These are phyloP conservation scores for Pestalotiopsis sp. DNA, from an alignment of 2,329 filamentous ascomycete species.

Conservation along the genomic window DNA sequence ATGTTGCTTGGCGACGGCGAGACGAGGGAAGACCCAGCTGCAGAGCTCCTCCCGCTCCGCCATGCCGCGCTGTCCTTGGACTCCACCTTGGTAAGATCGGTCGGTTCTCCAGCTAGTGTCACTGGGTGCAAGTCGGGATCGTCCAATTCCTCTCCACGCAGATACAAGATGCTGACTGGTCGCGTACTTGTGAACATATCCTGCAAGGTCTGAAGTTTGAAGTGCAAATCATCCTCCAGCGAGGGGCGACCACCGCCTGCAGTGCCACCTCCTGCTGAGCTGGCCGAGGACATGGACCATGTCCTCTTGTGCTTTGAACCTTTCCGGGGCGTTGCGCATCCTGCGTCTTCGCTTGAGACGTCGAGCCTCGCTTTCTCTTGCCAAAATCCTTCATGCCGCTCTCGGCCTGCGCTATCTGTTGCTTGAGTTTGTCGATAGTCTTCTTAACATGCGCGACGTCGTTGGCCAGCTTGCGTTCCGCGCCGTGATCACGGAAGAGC, in stretches of 20 bases:
- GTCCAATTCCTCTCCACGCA: constrained; percentile 76
- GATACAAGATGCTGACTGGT: constrained; percentile 76
- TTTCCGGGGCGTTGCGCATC: constrained; percentile 72
- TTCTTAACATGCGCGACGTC: constrained; percentile 95
- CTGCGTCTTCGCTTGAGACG: constrained; percentile 44
- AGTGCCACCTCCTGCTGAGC: constrained; percentile 55
- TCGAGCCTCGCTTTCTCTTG: constrained; percentile 62
- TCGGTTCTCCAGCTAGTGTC: constrained; percentile 67
- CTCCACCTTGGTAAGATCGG: constrained; percentile 59
- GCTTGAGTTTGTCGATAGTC: constrained; percentile 92
- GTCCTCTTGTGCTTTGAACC: constrained; percentile 84
- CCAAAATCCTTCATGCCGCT: constrained; percentile 68
- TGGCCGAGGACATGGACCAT: constrained; percentile 89
- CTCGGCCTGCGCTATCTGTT: constrained; percentile 82
- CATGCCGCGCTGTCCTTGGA: constrained; percentile 51
- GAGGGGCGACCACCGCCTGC: constrained; percentile 51
- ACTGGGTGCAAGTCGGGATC: constrained; percentile 82
- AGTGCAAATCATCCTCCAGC: constrained; percentile 75
- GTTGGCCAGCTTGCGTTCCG: constrained; percentile 92
- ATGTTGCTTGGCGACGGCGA: constrained; percentile 69
- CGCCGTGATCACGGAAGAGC: constrained; percentile 93
- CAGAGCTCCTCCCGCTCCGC: constrained; percentile 60
- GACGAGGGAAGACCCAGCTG: constrained; percentile 62
- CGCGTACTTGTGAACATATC: constrained; percentile 89
- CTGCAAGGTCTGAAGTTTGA: constrained; percentile 76